Evolutionary conservation across 345 rosid genomes (phyloP).

Genomic region (Melaleuca alternifolia): DNA sequence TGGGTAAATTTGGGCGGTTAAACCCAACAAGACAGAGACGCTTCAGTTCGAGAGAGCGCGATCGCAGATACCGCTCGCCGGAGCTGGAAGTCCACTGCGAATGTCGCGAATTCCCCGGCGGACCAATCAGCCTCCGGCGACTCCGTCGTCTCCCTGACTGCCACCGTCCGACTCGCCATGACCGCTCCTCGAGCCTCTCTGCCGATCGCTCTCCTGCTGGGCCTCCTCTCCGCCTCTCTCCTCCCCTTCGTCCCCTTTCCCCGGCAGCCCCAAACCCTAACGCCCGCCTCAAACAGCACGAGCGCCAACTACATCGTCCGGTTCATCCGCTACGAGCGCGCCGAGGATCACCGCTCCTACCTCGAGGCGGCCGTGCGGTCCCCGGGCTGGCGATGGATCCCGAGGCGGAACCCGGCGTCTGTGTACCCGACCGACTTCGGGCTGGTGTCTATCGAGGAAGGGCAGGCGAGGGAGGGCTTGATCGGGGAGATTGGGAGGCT

Average conservation of each 20-base stretch:
- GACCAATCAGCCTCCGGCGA: background rate
- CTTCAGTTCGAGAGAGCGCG: background rate
- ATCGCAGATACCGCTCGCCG: background rate
- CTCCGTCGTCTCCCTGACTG: background rate
- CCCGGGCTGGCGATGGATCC: constrained; percentile 85
- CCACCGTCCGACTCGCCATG: background rate
- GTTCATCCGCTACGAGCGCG: constrained; percentile 49
- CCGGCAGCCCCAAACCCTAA: constrained; percentile 8
- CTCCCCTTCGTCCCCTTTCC: constrained; percentile 15
- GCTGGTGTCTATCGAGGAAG: constrained; percentile 48
- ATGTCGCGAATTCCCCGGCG: constrained; percentile 5
- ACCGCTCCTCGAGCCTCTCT: background rate
- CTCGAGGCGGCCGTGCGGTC: constrained; percentile 42
- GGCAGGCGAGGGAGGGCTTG: constrained; percentile 20
- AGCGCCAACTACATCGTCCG: constrained; percentile 58
- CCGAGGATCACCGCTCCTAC: constrained; percentile 45
- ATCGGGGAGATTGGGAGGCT: constrained; percentile 53
- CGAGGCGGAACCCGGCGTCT: constrained; percentile 66
- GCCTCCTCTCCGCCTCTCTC: constrained; percentile 4
- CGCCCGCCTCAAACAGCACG: constrained; percentile 1
- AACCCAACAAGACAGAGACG: background rate
- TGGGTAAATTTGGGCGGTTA: background rate
- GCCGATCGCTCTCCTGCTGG: background rate
- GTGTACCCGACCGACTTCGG: constrained; percentile 81
- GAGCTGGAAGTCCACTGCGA: background rate